Evolutionary conservation across 305 asterid genomes (phyloP).

Genomic region (Fraxinus dipetala): DNA sequence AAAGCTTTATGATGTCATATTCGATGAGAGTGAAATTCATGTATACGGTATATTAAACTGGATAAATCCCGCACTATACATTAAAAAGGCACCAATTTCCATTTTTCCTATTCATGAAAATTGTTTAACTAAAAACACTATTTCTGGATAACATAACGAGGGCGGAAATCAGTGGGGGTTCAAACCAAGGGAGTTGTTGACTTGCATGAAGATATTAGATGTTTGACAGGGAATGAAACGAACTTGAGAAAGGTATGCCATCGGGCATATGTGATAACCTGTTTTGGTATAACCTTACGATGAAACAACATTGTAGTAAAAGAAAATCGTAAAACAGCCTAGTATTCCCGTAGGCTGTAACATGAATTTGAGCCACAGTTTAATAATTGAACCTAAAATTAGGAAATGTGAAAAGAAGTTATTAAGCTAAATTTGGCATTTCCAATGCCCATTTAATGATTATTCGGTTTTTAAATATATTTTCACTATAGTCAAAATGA

Average conservation of each 20-base stretch:
- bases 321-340: not conserved
- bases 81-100: not conserved
- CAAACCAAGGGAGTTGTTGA: not conserved
- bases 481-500: not conserved
- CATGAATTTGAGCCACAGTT: not conserved
- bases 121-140: not conserved
- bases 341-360: not conserved
- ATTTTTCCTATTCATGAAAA: not conserved
- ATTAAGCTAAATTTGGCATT: not conserved
- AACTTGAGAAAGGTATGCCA: not conserved
- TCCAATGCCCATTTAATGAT: not conserved
- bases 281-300: not conserved
- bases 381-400: not conserved
- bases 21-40: slow-evolving; percentile 3
- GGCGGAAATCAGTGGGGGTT: not conserved
- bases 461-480: not conserved
- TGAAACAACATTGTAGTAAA: not conserved
- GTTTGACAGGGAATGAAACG: not conserved
- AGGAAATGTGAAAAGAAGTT: not conserved
- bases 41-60: slow-evolving; percentile 8
- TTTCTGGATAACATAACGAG: not conserved
- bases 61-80: not conserved
- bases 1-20: slow-evolving; percentile 6
- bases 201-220: not conserved
- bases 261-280: not conserved